Conservation (phyloP, 2,329 filamentous ascomycete genomes). For the Apiospora marii region DNA sequence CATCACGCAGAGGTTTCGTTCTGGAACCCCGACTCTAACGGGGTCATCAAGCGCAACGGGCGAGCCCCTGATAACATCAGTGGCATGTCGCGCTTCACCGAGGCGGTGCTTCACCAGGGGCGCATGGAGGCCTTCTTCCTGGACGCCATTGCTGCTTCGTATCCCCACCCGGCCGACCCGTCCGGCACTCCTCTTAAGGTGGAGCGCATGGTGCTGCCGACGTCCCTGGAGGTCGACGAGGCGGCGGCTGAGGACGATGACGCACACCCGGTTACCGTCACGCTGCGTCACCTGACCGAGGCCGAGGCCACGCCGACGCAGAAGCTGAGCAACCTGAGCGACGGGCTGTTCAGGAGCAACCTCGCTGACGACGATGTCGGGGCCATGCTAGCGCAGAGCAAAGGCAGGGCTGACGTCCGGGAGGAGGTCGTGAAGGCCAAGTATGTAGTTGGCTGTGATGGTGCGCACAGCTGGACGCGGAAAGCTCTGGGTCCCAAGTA, state of each 20-base stretch:
- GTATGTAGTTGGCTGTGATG: constrained; percentile 74
- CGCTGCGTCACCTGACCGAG: constrained; percentile 61
- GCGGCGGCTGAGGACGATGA: constrained; percentile 52
- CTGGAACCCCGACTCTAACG: constrained; percentile 69
- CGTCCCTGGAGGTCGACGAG: constrained; percentile 59
- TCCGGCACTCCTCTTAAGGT: constrained; percentile 48
- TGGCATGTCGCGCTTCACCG: constrained; percentile 62
- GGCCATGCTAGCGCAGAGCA: constrained; percentile 46
- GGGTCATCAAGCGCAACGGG: constrained; percentile 56
- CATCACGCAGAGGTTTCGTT: constrained; percentile 42
- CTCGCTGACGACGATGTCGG: constrained; percentile 60
- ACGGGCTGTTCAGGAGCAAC: constrained; percentile 66
- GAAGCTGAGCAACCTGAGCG: constrained; percentile 46
- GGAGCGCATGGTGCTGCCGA: constrained; percentile 64
- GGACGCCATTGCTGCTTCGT: constrained; percentile 54
- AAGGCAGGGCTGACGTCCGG: constrained; percentile 43
- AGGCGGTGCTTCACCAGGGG: constrained; percentile 69
- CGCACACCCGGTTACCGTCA: constrained; percentile 65
- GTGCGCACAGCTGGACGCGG: constrained; percentile 72
- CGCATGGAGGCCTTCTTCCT: constrained; percentile 66
- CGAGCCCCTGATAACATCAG: constrained; percentile 57
- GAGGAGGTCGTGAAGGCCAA: constrained; percentile 60
- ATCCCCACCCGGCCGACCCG: constrained; percentile 32
- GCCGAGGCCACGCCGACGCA: constrained; percentile 58
- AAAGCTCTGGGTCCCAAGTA: constrained; percentile 59